Conservation (phyloP, 495 filamentous ascomycete genomes). For the Tuber magnatum region DNA sequence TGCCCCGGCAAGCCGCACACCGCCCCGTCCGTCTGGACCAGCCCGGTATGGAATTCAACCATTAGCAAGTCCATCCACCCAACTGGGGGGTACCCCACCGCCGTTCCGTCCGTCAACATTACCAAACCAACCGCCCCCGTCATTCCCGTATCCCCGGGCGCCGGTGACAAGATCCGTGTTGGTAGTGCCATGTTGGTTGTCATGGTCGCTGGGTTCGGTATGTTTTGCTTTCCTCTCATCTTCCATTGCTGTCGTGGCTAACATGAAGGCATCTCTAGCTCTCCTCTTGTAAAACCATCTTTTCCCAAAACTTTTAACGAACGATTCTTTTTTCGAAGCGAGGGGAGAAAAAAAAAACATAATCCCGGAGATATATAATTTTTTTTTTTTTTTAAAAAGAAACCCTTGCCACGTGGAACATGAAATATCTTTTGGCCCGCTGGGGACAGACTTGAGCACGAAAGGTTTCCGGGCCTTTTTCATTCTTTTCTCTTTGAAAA, state of each 20-base stretch:
- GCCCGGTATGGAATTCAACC: conserved; percentile 5
- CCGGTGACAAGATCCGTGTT: conserved; percentile 43
- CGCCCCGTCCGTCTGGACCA: conserved; percentile 19
- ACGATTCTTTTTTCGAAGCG: background rate
- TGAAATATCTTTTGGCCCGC: conserved; percentile 1
- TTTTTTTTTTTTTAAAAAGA: background rate
- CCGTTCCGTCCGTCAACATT: conserved; percentile 34
- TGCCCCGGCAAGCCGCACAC: conserved; percentile 18
- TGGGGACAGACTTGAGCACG: background rate
- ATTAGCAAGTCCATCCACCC: conserved; percentile 30
- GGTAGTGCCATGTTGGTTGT: conserved; percentile 35
- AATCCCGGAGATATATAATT: background rate
- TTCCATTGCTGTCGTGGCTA: background rate
- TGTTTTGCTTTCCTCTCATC: background rate
- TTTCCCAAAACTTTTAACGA: background rate
- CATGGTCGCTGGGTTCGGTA: conserved; percentile 34
- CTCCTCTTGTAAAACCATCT: background rate
- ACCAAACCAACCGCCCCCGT: conserved; percentile 35
- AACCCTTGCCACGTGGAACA: conserved; percentile 3
- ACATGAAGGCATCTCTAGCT: background rate
- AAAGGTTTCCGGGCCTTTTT: background rate
- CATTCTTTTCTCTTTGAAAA: background rate
- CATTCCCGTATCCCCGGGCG: conserved; percentile 45
- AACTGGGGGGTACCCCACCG: conserved; percentile 21
- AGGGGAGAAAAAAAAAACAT: background rate